Conservation (phyloP, 139 green algal species). For the Limnomonas spitsbergensis region DNA sequence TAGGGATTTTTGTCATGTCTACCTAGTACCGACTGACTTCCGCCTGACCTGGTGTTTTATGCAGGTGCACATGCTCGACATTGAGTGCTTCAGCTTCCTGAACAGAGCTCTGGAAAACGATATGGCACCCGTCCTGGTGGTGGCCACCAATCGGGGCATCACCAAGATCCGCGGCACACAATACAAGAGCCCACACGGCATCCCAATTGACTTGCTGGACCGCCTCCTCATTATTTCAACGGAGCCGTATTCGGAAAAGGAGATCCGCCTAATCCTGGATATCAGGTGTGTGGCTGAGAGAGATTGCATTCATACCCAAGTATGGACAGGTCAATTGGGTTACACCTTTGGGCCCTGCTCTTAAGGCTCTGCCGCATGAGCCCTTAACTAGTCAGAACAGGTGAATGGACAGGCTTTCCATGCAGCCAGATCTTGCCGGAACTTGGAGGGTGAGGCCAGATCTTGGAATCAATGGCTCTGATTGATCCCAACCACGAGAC, state of each 20-base stretch:
- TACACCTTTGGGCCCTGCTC: too few species aligned
- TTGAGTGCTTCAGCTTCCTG: conserved; percentile 99
- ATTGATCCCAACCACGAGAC: too few species aligned
- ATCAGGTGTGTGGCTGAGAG: conserved; percentile 87
- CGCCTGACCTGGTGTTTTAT: too few species aligned
- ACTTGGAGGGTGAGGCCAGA: too few species aligned
- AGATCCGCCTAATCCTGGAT: conserved; percentile 91
- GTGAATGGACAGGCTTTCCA: too few species aligned
- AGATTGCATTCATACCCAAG: too few species aligned
- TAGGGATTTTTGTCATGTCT: not conserved
- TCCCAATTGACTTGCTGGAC: conserved; percentile 97
- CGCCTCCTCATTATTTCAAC: conserved; percentile 97
- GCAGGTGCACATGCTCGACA: conserved; percentile 99
- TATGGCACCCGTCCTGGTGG: conserved; percentile 96
- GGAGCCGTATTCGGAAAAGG: conserved; percentile 88
- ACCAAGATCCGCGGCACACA: conserved; percentile 94
- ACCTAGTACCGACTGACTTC: not conserved
- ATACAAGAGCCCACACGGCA: conserved; percentile 90
- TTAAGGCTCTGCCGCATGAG: too few species aligned
- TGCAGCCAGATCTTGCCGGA: too few species aligned
- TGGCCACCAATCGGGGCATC: conserved; percentile 97
- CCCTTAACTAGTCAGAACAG: too few species aligned
- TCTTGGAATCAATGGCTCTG: too few species aligned
- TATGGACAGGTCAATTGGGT: too few species aligned
- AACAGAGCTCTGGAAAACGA: conserved; percentile 95